Conservation (phyloP, 371 early-diverging fungal genomes). For the Mucor plumbeus region DNA sequence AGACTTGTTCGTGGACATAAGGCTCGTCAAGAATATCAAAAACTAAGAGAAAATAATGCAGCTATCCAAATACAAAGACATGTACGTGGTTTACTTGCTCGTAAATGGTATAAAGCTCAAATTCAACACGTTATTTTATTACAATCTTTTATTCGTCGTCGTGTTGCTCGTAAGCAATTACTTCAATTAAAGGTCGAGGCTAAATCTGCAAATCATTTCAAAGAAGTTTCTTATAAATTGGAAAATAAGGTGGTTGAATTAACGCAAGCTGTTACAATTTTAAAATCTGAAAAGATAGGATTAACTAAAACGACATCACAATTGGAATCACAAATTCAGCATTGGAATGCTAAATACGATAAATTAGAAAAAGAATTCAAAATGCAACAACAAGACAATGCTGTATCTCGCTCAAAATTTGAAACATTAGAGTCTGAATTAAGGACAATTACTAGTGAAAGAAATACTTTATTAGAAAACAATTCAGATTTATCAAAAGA, state of each 20-base stretch:
- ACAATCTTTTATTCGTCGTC: conserved; percentile 86
- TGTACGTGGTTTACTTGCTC: conserved; percentile 66
- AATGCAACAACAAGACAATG: conserved; percentile 54
- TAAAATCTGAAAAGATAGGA: conserved; percentile 70
- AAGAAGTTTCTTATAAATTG: conserved; percentile 89
- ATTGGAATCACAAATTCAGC: conserved; percentile 66
- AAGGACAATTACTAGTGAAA: conserved; percentile 40
- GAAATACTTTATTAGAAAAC: conserved; percentile 51
- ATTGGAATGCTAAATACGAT: conserved; percentile 74
- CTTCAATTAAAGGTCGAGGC: conserved; percentile 77
- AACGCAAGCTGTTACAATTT: conserved; percentile 76
- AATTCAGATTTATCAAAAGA: conserved; percentile 60
- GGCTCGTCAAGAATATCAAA: conserved; percentile 53
- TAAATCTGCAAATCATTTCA: conserved; percentile 87
- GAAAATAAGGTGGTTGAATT: conserved; percentile 96
- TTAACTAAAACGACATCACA: conserved; percentile 53
- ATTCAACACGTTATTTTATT: conserved; percentile 67
- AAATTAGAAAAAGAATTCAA: conserved; percentile 52
- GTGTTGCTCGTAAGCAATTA: conserved; percentile 68
- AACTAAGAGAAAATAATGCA: conserved; percentile 60
- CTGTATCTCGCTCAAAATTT: conserved; percentile 63
- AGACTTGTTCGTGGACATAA: conserved; percentile 58
- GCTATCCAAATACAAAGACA: conserved; percentile 78
- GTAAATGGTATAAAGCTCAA: conserved; percentile 60
- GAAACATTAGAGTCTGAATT: conserved; percentile 56